Evolutionary conservation across 139 green algal species (phyloP).

Genomic region (Chlamydomonas sphaeroides): DNA sequence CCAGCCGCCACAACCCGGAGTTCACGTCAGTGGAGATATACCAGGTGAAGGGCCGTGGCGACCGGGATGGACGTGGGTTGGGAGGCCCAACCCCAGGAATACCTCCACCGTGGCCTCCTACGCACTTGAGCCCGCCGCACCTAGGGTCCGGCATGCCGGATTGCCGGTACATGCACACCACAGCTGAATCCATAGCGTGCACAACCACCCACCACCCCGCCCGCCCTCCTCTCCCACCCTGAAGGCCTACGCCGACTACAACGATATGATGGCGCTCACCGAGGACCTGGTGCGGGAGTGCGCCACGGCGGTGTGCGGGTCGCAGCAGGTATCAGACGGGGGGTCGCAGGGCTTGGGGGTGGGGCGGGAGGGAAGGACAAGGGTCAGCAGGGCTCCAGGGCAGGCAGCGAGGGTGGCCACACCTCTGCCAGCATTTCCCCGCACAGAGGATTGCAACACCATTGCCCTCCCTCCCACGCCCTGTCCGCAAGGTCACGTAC

Average conservation of each 20-base stretch:
- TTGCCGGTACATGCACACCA: no score
- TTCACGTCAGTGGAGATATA: conserved; percentile 98
- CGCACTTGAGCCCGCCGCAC: no score
- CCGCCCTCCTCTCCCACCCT: neutral
- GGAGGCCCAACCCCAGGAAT: no score
- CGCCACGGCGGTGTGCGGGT: conserved; percentile 48
- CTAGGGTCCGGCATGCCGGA: no score
- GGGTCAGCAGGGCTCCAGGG: no score
- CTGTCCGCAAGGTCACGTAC: conserved; percentile 71
- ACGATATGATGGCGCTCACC: conserved; percentile 96
- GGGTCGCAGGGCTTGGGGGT: neutral
- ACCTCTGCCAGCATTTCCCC: no score
- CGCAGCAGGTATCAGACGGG: conserved; percentile 6
- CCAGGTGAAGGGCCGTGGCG: conserved; percentile 66
- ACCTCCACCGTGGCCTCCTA: no score
- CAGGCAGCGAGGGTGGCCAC: no score
- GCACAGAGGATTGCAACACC: neutral
- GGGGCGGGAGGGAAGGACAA: neutral
- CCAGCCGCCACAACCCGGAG: conserved; percentile 96
- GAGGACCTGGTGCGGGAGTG: conserved; percentile 85
- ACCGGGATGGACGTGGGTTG: no score
- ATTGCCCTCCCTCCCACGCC: neutral
- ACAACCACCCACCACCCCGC: neutral
- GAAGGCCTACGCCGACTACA: conserved; percentile 95
- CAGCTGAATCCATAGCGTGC: no score